These are phyloP conservation scores for Tricholoma sp. DNA, from an alignment of 768 basidiomycete genomes.

Conservation along the genomic window DNA sequence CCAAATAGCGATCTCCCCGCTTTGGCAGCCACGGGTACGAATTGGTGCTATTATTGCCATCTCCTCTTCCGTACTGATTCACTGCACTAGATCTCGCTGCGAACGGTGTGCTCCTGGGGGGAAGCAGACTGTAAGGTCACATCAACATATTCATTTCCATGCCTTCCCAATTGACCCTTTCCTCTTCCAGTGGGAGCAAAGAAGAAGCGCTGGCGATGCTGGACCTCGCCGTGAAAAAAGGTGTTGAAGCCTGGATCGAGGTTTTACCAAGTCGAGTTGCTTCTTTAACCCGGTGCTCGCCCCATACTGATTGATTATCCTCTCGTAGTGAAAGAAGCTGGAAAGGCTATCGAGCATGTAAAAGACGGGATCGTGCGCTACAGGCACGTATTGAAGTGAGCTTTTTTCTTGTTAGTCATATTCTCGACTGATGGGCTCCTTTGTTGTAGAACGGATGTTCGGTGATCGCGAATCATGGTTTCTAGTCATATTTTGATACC, in stretches of 20 bases:
- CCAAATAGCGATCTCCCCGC: slow-evolving; percentile 44
- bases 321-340: slow-evolving; percentile 35
- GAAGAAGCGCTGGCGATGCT: slow-evolving; percentile 58
- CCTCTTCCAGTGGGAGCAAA: slow-evolving; percentile 48
- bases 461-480: not conserved
- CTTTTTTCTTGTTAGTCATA: not conserved
- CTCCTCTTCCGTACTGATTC: slow-evolving; percentile 1
- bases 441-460: not conserved
- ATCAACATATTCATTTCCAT: not conserved
- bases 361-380: slow-evolving; percentile 47
- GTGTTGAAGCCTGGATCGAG: slow-evolving; percentile 43
- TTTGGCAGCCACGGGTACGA: slow-evolving; percentile 24
- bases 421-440: not conserved
- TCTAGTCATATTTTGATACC: not conserved
- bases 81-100: not conserved
- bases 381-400: slow-evolving; percentile 42
- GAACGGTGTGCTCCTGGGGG: slow-evolving; percentile 24
- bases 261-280: slow-evolving; percentile 32
- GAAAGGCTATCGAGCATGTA: slow-evolving; percentile 43
- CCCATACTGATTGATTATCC: not conserved
- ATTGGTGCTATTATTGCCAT: slow-evolving; percentile 19
- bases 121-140: slow-evolving; percentile 22
- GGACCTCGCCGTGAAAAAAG: slow-evolving; percentile 49
- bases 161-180: slow-evolving; percentile 13
- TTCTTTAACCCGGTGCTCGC: not conserved